phyloP scores from a whole-genome alignment of 306 rosid species.

The Lablab purpureus region DNA sequence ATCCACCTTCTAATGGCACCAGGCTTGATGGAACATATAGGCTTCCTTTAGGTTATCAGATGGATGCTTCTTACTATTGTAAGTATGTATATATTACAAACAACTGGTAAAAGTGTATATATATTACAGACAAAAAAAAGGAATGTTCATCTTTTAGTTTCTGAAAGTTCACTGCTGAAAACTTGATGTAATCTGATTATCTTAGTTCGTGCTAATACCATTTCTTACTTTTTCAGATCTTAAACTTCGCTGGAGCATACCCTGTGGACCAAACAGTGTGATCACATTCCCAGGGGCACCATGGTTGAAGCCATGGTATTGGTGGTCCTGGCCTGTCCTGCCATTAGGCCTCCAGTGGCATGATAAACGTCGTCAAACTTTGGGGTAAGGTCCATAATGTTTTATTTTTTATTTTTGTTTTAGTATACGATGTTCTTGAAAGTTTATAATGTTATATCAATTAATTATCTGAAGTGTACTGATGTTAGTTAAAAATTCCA shows the following conservation, averaged over 20 bases:
- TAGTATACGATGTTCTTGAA: no score
- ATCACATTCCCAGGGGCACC: slow-evolving; percentile 93
- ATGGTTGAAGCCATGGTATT: slow-evolving; percentile 99
- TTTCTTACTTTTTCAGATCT: slow-evolving; percentile 60
- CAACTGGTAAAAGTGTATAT: slow-evolving; percentile 48
- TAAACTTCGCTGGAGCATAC: slow-evolving; percentile 87
- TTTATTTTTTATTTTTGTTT: neutral
- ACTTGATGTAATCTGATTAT: slow-evolving; percentile 22
- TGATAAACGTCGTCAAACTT: slow-evolving; percentile 68
- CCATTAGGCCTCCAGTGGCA: slow-evolving; percentile 97
- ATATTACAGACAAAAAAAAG: neutral
- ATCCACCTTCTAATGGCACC: slow-evolving; percentile 73
- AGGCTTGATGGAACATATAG: slow-evolving; percentile 84
- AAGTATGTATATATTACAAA: slow-evolving; percentile 37
- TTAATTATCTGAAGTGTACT: no score
- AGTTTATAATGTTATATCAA: no score
- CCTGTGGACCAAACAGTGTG: slow-evolving; percentile 99
- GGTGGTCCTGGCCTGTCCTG: slow-evolving; percentile 99
- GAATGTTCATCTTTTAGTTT: neutral
- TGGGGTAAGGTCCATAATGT: slow-evolving; percentile 64
- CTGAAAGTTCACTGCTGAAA: neutral
- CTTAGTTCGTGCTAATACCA: slow-evolving; percentile 1
- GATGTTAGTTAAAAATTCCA: no score
- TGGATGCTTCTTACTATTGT: slow-evolving; percentile 99
- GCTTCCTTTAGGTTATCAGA: slow-evolving; percentile 95